These are phyloP conservation scores for Arctostaphylos glauca DNA, from an alignment of 148 eudicot species.

Conservation along the genomic window DNA sequence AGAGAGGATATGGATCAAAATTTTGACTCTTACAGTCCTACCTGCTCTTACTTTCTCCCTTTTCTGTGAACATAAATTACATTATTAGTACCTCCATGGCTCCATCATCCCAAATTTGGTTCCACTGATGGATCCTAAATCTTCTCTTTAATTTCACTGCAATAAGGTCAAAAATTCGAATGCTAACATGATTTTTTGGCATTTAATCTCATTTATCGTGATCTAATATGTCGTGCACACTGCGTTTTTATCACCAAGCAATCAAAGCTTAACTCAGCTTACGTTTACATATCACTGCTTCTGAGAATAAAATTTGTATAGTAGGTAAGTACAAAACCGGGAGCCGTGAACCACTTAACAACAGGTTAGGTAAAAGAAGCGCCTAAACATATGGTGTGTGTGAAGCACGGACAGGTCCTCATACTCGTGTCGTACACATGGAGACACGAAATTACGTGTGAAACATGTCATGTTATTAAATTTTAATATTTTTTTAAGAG, in stretches of 20 bases:
- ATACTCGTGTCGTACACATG: too few relatives aligned
- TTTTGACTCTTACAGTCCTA: not conserved
- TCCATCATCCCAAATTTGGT: not conserved
- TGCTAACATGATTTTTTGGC: not conserved
- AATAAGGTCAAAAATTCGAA: not conserved
- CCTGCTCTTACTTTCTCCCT: not conserved
- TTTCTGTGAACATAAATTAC: not conserved
- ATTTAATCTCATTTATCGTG: not conserved
- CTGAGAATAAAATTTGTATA: not conserved
- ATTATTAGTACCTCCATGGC: not conserved
- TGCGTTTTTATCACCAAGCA: not conserved
- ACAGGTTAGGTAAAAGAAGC: slow-evolving; percentile 1
- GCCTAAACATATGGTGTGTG: not conserved
- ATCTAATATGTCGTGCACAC: not conserved
- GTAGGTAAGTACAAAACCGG: not conserved
- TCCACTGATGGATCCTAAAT: not conserved
- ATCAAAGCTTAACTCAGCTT: not conserved
- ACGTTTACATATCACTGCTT: not conserved
- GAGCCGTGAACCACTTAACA: not conserved
- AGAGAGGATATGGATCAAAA: not conserved
- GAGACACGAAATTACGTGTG: too few relatives aligned
- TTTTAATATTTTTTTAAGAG: too few relatives aligned
- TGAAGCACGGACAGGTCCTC: not conserved
- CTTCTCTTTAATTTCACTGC: not conserved
- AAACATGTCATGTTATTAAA: too few relatives aligned